These are phyloP conservation scores for Leishmania mexicana DNA, from an alignment of 208 protist genomes.

Conservation along the genomic window DNA sequence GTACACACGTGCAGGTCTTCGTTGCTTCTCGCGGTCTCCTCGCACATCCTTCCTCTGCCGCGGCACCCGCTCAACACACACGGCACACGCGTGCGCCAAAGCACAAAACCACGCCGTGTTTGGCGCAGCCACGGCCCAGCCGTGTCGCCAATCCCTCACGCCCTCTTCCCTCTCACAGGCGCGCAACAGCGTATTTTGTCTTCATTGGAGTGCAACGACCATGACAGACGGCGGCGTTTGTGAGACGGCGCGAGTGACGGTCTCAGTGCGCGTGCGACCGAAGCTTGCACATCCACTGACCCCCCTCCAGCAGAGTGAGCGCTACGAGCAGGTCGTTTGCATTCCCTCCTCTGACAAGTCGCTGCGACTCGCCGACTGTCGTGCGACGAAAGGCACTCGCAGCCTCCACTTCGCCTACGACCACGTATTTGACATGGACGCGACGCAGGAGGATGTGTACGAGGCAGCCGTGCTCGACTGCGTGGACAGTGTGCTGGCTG, in stretches of 20 bases:
- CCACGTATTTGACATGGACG: constrained; percentile 62
- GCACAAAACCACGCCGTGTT: background rate
- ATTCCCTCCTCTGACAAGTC: constrained; percentile 41
- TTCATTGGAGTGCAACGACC: background rate
- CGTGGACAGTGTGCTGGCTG: constrained; percentile 62
- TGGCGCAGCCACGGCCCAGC: background rate
- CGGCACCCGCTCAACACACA: background rate
- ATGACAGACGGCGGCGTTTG: constrained; percentile 11
- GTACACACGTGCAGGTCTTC: background rate
- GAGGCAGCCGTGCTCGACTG: constrained; percentile 57
- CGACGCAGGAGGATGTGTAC: constrained; percentile 81
- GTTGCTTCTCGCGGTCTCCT: background rate
- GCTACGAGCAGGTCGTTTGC: constrained; percentile 60
- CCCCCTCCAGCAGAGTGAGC: constrained; percentile 46
- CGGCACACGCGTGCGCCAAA: background rate
- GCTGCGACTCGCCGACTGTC: constrained; percentile 52
- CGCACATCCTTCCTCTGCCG: background rate
- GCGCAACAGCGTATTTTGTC: background rate
- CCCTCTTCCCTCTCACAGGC: background rate
- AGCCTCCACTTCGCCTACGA: constrained; percentile 57
- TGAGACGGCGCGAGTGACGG: constrained; percentile 38
- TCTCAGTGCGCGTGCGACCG: constrained; percentile 73
- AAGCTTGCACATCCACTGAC: constrained; percentile 48
- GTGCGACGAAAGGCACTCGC: constrained; percentile 21
- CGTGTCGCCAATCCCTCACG: background rate